Evolutionary conservation across 2,329 filamentous ascomycete genomes (phyloP).

Genomic region (Colletotrichum tabaci): DNA sequence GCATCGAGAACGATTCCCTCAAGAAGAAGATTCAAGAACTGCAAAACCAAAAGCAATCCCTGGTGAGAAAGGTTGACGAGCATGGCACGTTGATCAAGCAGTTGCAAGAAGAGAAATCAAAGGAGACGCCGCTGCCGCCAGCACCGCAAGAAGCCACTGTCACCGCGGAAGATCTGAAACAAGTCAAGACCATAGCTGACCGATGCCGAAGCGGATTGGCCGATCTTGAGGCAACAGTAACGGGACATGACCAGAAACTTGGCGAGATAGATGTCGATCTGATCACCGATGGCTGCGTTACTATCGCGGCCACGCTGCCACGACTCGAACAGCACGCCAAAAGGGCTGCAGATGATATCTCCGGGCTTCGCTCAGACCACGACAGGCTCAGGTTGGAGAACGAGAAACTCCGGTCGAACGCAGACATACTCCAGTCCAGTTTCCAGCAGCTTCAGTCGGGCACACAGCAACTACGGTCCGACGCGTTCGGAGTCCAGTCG

Average conservation of each 20-base stretch:
- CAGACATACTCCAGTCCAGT: not conserved
- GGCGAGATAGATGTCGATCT: slow-evolving; percentile 33
- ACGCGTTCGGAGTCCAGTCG: not conserved
- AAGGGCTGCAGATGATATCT: slow-evolving; percentile 8
- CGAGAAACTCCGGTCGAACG: not conserved
- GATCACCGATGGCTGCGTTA: slow-evolving; percentile 26
- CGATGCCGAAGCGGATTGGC: not conserved
- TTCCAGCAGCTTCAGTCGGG: not conserved
- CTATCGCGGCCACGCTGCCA: slow-evolving; percentile 23
- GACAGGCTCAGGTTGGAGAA: not conserved
- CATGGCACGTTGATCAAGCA: slow-evolving; percentile 13
- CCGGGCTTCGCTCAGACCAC: slow-evolving; percentile 2
- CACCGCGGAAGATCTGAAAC: slow-evolving; percentile 2
- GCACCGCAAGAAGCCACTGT: not conserved
- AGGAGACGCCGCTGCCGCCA: not conserved
- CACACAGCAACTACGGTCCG: slow-evolving; percentile 4
- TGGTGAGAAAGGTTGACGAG: slow-evolving; percentile 9
- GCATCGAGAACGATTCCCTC: slow-evolving; percentile 28
- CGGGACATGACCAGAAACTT: slow-evolving; percentile 23
- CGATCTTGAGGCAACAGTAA: slow-evolving; percentile 1
- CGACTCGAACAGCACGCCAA: slow-evolving; percentile 17
- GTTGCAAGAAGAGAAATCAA: not conserved
- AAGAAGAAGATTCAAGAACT: slow-evolving; percentile 23
- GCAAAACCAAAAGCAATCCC: slow-evolving; percentile 1
- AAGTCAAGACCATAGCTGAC: slow-evolving; percentile 9